These are phyloP conservation scores for Chaetoscypha palmicola DNA, from an alignment of 2,329 filamentous ascomycete species.

Conservation along the genomic window DNA sequence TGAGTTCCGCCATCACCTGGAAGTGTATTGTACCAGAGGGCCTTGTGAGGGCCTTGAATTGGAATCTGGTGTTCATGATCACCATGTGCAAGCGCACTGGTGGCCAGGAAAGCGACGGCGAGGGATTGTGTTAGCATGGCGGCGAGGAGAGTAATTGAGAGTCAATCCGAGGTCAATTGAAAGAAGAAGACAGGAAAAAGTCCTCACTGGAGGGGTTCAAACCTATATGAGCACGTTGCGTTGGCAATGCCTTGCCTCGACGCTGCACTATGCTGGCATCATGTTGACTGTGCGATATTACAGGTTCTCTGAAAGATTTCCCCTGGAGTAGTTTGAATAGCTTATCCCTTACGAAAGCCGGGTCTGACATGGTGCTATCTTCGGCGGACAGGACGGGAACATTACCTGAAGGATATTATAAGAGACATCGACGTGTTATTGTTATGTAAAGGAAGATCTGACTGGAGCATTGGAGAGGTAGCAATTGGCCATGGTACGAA, in stretches of 20 bases:
- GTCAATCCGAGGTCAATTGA: conserved; percentile 1
- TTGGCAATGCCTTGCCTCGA: conserved; percentile 19
- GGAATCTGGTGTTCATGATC: conserved; percentile 60
- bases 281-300: conserved; percentile 18
- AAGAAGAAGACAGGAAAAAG: conserved; percentile 2
- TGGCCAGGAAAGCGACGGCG: conserved; percentile 20
- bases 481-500: not conserved
- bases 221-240: conserved; percentile 17
- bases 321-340: not conserved
- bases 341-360: not conserved
- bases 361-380: conserved; percentile 13
- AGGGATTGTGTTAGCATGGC: conserved; percentile 27
- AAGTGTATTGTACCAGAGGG: conserved; percentile 75
- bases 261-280: conserved; percentile 11
- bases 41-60: conserved; percentile 57
- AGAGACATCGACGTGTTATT: conserved; percentile 1
- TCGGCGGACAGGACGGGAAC: conserved; percentile 3
- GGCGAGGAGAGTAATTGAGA: conserved; percentile 2
- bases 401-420: conserved; percentile 15
- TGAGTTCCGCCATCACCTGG: conserved; percentile 81
- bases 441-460: conserved; percentile 11
- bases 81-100: conserved; percentile 83
- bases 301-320: conserved; percentile 4
- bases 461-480: conserved; percentile 3
- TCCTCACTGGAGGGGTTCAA: conserved; percentile 4